Conservation (phyloP, 2,329 filamentous ascomycete species). For the Fusarium sp. region DNA sequence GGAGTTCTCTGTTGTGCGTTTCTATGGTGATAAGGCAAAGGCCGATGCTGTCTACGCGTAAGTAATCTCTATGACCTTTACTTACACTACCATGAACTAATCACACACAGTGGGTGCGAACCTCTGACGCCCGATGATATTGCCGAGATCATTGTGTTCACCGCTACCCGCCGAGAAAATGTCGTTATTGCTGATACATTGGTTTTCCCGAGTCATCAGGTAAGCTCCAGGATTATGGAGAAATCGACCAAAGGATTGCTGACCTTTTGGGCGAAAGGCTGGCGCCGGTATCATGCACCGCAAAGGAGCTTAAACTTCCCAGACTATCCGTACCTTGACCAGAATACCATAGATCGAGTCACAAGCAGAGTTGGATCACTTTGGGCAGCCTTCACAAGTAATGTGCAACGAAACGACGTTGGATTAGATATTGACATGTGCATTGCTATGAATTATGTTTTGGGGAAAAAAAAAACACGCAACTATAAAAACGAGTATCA, state of each 20-base stretch:
- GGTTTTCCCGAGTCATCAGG: constrained; percentile 91
- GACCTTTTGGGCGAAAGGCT: constrained; percentile 40
- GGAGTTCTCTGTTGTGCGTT: constrained; percentile 90
- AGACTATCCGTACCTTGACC: background rate
- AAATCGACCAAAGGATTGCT: background rate
- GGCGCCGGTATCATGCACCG: constrained; percentile 50
- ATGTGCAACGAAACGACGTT: background rate
- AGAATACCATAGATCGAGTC: background rate
- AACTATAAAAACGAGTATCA: background rate
- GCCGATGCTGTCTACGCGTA: constrained; percentile 90
- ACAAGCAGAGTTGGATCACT: background rate
- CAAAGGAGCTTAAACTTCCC: constrained; percentile 30
- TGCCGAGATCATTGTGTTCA: constrained; percentile 89
- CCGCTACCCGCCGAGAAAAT: constrained; percentile 85
- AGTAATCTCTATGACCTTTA: constrained; percentile 47
- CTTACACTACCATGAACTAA: background rate
- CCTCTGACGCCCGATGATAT: constrained; percentile 91
- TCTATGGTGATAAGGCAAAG: constrained; percentile 88
- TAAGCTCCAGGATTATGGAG: constrained; percentile 48
- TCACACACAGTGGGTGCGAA: constrained; percentile 69
- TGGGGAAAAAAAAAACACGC: background rate
- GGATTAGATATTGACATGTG: background rate
- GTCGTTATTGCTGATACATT: constrained; percentile 90
- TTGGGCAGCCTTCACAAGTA: background rate
- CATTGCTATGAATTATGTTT: background rate